Conservation (phyloP, 163 green algal genomes). For the Prototheca wickerhamii region DNA sequence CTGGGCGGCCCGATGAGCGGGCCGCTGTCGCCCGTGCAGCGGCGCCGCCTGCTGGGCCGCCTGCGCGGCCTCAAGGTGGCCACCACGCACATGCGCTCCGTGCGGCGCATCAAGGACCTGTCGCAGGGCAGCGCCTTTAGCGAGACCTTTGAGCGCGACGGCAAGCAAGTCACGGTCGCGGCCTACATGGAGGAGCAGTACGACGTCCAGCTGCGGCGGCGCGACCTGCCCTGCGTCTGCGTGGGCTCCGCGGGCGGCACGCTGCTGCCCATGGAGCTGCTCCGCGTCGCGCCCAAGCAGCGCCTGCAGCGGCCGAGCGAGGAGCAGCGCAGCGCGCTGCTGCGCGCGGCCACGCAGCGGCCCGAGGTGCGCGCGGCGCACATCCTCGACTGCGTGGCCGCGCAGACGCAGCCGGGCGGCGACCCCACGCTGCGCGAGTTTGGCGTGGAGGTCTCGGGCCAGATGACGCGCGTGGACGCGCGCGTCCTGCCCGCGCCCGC, state of each 20-base stretch:
- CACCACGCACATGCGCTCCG: neutral
- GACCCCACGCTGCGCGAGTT: slow-evolving; percentile 24
- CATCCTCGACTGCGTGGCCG: neutral
- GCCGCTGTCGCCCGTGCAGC: neutral
- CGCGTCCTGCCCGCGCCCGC: slow-evolving; percentile 40
- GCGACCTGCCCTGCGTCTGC: slow-evolving; percentile 23
- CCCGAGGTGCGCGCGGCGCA: neutral
- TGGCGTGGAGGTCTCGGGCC: slow-evolving; percentile 13
- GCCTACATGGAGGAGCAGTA: slow-evolving; percentile 38
- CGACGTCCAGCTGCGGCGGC: slow-evolving; percentile 19
- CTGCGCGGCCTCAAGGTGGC: neutral
- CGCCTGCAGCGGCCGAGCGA: slow-evolving; percentile 5
- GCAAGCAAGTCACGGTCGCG: slow-evolving; percentile 4
- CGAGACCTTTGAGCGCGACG: slow-evolving; percentile 9
- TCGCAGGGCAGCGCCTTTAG: neutral
- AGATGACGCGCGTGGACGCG: slow-evolving; percentile 25
- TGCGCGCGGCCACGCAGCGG: neutral
- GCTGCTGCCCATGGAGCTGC: slow-evolving; percentile 15
- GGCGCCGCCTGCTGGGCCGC: neutral
- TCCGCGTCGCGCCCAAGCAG: slow-evolving; percentile 39
- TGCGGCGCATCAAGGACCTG: neutral
- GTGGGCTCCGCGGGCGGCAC: slow-evolving; percentile 19
- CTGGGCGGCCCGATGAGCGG: neutral
- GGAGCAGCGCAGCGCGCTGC: neutral
- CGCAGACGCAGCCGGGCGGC: slow-evolving; percentile 11